A percentile compares a stretch with the other conserved stretches of the same genome.
Evolutionary conservation across 1,284 basidiomycete species (phyloP).

Genomic region (Ustilago loliicola): DNA sequence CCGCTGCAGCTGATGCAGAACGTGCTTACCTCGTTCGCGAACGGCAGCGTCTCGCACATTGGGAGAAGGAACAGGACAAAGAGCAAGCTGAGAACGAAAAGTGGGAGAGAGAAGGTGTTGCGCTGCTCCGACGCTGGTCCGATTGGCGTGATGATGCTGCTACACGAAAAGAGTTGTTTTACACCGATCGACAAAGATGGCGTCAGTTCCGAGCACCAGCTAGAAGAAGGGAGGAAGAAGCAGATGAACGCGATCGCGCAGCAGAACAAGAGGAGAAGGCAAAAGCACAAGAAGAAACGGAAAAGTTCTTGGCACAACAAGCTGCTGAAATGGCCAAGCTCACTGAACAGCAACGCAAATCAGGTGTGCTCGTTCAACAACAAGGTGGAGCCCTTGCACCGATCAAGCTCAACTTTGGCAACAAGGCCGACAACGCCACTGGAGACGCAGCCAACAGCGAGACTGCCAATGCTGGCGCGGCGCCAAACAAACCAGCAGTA

Average conservation of each 20-base stretch:
- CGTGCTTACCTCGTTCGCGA: slow-evolving; percentile 47
- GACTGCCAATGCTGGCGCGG: slow-evolving; percentile 9
- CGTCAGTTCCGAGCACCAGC: slow-evolving; percentile 46
- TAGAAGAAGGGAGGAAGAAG: slow-evolving; percentile 52
- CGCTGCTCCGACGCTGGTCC: slow-evolving; percentile 30
- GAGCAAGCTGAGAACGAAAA: slow-evolving; percentile 32
- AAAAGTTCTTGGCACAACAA: slow-evolving; percentile 63
- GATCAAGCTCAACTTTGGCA: slow-evolving; percentile 61
- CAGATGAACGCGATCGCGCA: slow-evolving; percentile 51
- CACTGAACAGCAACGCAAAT: slow-evolving; percentile 55
- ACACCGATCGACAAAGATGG: slow-evolving; percentile 63
- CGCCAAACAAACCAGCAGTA: slow-evolving; percentile 16
- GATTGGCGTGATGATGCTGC: slow-evolving; percentile 49
- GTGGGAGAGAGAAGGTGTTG: slow-evolving; percentile 30
- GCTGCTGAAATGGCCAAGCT: slow-evolving; percentile 63
- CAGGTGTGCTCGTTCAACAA: slow-evolving; percentile 58
- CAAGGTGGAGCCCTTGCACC: slow-evolving; percentile 51
- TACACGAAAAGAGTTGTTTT: slow-evolving; percentile 49
- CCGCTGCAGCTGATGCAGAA: slow-evolving; percentile 52
- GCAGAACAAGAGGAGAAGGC: slow-evolving; percentile 47
- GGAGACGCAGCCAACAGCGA: slow-evolving; percentile 13
- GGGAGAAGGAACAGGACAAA: slow-evolving; percentile 55
- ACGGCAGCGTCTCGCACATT: slow-evolving; percentile 54
- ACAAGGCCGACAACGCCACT: slow-evolving; percentile 2
- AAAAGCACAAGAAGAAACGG: slow-evolving; percentile 53